Conservation (phyloP, 305 asterid species). For the Ruellia speciosa region DNA sequence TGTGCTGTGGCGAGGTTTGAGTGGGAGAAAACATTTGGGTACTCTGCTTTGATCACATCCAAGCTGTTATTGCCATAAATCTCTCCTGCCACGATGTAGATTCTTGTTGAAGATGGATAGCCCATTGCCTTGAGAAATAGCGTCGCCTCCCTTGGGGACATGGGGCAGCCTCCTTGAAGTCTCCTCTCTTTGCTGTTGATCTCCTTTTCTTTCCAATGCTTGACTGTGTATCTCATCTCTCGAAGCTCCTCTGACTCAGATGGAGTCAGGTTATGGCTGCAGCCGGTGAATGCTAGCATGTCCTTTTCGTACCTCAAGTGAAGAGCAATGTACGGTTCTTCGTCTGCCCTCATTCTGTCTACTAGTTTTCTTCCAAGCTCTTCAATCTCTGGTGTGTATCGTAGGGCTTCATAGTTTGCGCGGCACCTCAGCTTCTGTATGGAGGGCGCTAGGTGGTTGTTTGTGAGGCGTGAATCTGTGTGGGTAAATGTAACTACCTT, state of each 20-base stretch:
- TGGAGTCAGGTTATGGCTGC: constrained; percentile 56
- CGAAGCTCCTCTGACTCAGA: constrained; percentile 56
- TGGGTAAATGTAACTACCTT: constrained; percentile 59
- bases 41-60: constrained; percentile 37
- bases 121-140: constrained; percentile 74
- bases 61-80: constrained; percentile 58
- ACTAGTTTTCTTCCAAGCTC: constrained; percentile 49
- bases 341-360: constrained; percentile 42
- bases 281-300: constrained; percentile 89
- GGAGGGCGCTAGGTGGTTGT: constrained; percentile 57
- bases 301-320: constrained; percentile 89
- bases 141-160: constrained; percentile 86
- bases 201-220: constrained; percentile 84
- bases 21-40: constrained; percentile 61
- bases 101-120: constrained; percentile 46
- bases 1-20: constrained; percentile 54
- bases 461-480: constrained; percentile 72
- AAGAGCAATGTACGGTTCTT: constrained; percentile 61
- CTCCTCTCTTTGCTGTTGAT: constrained; percentile 53
- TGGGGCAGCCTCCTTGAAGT: constrained; percentile 65
- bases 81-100: constrained; percentile 74
- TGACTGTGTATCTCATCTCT: constrained; percentile 45
- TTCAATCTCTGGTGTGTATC: constrained; percentile 58
- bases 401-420: constrained; percentile 71
- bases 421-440: constrained; percentile 78